Evolutionary conservation across 2,329 filamentous ascomycete species (phyloP).

Genomic region (Colletotrichum lentis): DNA sequence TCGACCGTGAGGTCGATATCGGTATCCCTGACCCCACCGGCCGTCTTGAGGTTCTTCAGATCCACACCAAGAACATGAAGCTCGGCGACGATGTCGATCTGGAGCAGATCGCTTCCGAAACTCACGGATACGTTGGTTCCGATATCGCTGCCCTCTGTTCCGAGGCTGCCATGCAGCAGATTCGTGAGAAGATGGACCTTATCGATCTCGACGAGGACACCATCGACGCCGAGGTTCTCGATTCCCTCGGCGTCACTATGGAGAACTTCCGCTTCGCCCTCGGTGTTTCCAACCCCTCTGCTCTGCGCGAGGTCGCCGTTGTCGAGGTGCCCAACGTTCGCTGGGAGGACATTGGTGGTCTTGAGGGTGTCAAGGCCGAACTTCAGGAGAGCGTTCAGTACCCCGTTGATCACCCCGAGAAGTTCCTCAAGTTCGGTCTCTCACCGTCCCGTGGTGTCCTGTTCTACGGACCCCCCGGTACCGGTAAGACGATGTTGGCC

Average conservation of each 20-base stretch:
- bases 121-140: slow-evolving; percentile 98
- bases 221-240: slow-evolving; percentile 96
- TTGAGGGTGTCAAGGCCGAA: slow-evolving; percentile 98
- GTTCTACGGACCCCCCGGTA: slow-evolving; percentile 99
- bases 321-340: slow-evolving; percentile 99
- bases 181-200: slow-evolving; percentile 99
- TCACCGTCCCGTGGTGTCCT: slow-evolving; percentile 97
- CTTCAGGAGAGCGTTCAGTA: slow-evolving; percentile 99
- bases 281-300: slow-evolving; percentile 97
- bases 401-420: slow-evolving; percentile 98
- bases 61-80: slow-evolving; percentile 99
- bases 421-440: slow-evolving; percentile 99
- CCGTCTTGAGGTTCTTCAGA: slow-evolving; percentile 97
- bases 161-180: slow-evolving; percentile 99
- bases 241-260: slow-evolving; percentile 98
- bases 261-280: slow-evolving; percentile 99
- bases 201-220: slow-evolving; percentile 99
- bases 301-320: slow-evolving; percentile 96
- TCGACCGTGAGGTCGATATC: slow-evolving; percentile 98
- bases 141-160: slow-evolving; percentile 98
- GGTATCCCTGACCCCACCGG: slow-evolving; percentile 97
- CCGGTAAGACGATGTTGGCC: slow-evolving; percentile 99
- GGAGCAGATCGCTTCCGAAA: slow-evolving; percentile 95
- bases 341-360: slow-evolving; percentile 99
- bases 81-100: slow-evolving; percentile 95